These are phyloP conservation scores for Candida sp. DNA, from an alignment of 1,139 yeast species.

Conservation along the genomic window DNA sequence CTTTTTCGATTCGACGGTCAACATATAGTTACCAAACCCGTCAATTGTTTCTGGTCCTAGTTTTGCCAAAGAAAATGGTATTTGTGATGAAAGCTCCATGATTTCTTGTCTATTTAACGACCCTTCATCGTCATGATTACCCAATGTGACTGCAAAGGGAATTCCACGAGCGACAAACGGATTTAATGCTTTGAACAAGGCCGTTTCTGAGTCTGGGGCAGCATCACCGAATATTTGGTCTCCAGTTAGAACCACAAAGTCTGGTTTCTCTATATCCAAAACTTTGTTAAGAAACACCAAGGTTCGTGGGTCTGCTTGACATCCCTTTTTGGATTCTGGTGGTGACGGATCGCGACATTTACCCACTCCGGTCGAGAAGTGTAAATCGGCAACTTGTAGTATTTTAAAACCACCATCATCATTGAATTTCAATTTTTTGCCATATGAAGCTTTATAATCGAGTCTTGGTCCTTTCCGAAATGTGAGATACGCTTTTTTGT, in stretches of 20 bases:
- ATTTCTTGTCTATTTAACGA: conserved; percentile 56
- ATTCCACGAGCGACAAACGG: conserved; percentile 65
- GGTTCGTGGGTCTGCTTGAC: conserved; percentile 77
- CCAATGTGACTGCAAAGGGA: conserved; percentile 70
- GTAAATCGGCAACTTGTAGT: conserved; percentile 84
- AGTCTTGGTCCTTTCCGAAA: conserved; percentile 20
- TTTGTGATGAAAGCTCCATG: conserved; percentile 48
- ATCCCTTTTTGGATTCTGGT: conserved; percentile 33
- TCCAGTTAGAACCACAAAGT: conserved; percentile 80
- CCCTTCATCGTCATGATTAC: conserved; percentile 78
- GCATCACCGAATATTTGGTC: conserved; percentile 76
- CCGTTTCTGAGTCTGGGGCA: conserved; percentile 75
- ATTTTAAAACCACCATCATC: conserved; percentile 60
- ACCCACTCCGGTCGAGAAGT: conserved; percentile 77
- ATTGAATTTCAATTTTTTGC: conserved; percentile 22
- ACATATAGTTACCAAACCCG: conserved; percentile 78
- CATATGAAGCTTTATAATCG: conserved; percentile 19
- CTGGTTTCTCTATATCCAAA: conserved; percentile 72
- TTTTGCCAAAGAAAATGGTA: conserved; percentile 67
- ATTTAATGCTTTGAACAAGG: conserved; percentile 70
- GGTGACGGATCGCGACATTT: conserved; percentile 71
- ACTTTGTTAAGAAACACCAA: conserved; percentile 56
- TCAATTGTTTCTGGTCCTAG: conserved; percentile 63
- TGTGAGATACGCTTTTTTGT: conserved; percentile 25
- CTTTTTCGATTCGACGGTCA: conserved; percentile 44